Conservation (phyloP, 495 filamentous ascomycete genomes). For the Polyplosphaeria fusca region DNA sequence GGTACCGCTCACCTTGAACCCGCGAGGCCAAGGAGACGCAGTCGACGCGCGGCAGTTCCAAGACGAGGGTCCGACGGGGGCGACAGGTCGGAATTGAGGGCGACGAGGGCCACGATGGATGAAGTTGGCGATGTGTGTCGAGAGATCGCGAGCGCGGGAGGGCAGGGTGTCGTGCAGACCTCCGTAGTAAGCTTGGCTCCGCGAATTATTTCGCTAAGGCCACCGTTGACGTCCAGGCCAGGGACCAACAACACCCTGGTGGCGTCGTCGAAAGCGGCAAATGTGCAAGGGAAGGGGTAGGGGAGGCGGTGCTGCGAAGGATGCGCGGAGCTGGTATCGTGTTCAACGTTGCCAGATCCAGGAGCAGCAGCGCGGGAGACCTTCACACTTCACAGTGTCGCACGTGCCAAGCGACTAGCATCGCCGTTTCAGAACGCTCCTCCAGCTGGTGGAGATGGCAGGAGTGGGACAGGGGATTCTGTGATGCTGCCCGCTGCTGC, state of each 20-base stretch:
- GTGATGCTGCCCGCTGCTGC: too few species aligned
- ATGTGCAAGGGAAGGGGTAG: too few species aligned
- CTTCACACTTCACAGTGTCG: background rate
- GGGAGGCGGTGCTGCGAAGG: too few species aligned
- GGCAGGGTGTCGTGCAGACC: background rate
- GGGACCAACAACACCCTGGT: background rate
- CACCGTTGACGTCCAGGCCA: conserved; percentile 20
- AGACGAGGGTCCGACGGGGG: background rate
- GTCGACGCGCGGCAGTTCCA: conserved; percentile 6
- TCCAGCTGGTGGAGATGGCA: background rate
- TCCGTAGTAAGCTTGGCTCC: conserved; percentile 13
- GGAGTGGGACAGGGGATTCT: too few species aligned
- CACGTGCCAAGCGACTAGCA: conserved; percentile 15
- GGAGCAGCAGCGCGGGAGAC: too few species aligned
- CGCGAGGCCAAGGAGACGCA: conserved; percentile 19
- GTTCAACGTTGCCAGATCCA: too few species aligned
- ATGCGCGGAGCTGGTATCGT: too few species aligned
- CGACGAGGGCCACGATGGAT: conserved; percentile 10
- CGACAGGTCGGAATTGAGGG: conserved; percentile 17
- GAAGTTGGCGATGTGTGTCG: background rate
- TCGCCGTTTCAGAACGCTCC: conserved; percentile 7
- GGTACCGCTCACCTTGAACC: conserved; percentile 31
- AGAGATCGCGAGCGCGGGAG: background rate
- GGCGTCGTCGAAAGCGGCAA: background rate
- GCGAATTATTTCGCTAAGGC: conserved; percentile 32